Evolutionary conservation across 805 yeast genomes (phyloP), one percentile per base, ranked within the genome.

Genomic region (Spathaspora passalidarum): DNA sequence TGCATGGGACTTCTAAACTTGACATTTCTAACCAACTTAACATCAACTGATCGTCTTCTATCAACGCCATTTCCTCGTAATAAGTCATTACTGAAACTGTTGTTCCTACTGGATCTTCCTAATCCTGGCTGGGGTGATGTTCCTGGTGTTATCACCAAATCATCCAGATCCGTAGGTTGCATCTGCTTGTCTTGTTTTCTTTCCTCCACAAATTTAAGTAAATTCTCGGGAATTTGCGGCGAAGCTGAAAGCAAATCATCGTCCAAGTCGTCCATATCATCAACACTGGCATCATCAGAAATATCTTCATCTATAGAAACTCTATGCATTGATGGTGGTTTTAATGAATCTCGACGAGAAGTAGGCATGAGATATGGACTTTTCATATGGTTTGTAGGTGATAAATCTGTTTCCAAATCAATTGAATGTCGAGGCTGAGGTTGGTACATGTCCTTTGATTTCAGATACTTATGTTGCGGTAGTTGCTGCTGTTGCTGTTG

Each of bases 191-290:
- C 68, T 47, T 66, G 67, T 56, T 70, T 69, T 23, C 76, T 65
- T 60, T 60, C 70, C 57, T 76, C 88, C 47, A 74, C 87, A 54
- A 78, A 61, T 54, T 76, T 71, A 34, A 83, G 61, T 14, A 83
- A 66, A 38, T 79, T 79, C 26, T 78, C 78, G 0, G 89, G 89
- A 2, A 84, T 82, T 53, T 84, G 86, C 1, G 89, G 89, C 1
- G 88, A 82, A 4, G 80, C 81, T 0, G 84, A 77, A 19, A 81
- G 60, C 18, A 68, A 49, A 26, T 72, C 76, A 39, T 75, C 73
- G 53, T 72, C 75, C 44, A 68, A 52, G 32, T 72, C 76, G 40
- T 69, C 75, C 45, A 69, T 75, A 49, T 67, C 71, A n/a, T 63
- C 49, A 34, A 59, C 54, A 38, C 51, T 51, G 43, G 47, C 54